A percentile compares a stretch with the other conserved stretches of the same genome.
Evolutionary conservation across 1,284 basidiomycete species (phyloP).

Genomic region (Boletellus deceptivus): DNA sequence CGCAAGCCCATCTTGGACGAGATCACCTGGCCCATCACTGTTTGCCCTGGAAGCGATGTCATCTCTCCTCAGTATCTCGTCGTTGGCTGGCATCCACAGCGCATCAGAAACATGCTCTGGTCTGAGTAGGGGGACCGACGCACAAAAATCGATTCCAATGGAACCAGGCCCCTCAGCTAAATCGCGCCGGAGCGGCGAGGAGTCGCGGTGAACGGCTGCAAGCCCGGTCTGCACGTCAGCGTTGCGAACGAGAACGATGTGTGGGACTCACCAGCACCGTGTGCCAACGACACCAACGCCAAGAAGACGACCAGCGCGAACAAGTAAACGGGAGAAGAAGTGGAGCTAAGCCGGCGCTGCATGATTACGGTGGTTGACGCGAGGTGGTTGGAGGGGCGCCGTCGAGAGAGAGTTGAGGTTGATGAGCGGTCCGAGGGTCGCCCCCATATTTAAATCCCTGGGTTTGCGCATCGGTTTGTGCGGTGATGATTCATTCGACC

Average conservation of each 20-base stretch:
- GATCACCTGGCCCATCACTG: background rate
- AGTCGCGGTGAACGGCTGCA: constrained; percentile 6
- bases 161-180: background rate
- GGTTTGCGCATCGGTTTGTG: constrained; percentile 8
- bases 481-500: background rate
- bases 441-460: constrained; percentile 8
- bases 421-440: background rate
- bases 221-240: background rate
- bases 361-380: background rate
- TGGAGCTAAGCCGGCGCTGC: background rate
- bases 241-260: background rate
- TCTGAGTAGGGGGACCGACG: background rate
- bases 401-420: background rate
- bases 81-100: background rate
- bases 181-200: background rate
- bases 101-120: background rate
- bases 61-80: background rate
- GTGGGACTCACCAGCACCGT: constrained; percentile 11
- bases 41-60: background rate
- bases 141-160: background rate
- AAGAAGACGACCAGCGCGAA: constrained; percentile 1
- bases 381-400: background rate
- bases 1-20: background rate
- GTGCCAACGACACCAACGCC: constrained; percentile 6
- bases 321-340: background rate